Base-by-base conservation (phyloP, 2,329 filamentous ascomycete species). In the Phyllachora maydis region DNA sequence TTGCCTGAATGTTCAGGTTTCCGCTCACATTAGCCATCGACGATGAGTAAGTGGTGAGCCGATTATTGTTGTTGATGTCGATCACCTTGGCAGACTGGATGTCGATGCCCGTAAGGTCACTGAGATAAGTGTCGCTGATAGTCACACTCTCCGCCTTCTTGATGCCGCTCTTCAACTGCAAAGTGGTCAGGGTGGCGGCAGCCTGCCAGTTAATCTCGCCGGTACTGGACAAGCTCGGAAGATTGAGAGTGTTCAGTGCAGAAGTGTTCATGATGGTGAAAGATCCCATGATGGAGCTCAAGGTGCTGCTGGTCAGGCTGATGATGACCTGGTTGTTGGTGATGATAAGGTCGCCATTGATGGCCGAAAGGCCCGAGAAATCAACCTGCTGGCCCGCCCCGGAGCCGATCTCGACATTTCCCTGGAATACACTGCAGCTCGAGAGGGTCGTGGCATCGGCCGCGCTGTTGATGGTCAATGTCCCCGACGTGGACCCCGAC, bases 61-160 rank as follows among this genome's bases (percentile, higher is more conserved):
- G 72, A 31, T 55, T 56, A 68, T 95, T 95, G 71, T 92, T 92
- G 64, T 78, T 74, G 51, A 98, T 74, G 47, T 77, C 59, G 45
- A 98, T 65, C 35, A 55, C 59, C 27, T 65, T 61, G 26, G 81
- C 71, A n/a, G 62, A 60, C 32, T 66, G 50, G 33, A 95, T 60
- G 45, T 81, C 75, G 46, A 98, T 76, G 42, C 81, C 82, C 35
- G 72, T 59, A 29, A 98, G 65, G 34, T 63, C 68, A 45, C 56
- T 63, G 37, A 98, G 65, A 49, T 72, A 69, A 23, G 88, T 98
- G 58, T 98, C 88, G 50, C 69, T 65, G 45, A 98, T 83, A 36
- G 55, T 51, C 36, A 98, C 64, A 32, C 54, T 62, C 33, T 52
- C 54, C 29, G 77, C 77, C 46, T 67, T 55, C 37, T 60, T 67